Evolutionary conservation across 129 eudicot genomes (phyloP).

Genomic region (Flaveria ramosissima): DNA sequence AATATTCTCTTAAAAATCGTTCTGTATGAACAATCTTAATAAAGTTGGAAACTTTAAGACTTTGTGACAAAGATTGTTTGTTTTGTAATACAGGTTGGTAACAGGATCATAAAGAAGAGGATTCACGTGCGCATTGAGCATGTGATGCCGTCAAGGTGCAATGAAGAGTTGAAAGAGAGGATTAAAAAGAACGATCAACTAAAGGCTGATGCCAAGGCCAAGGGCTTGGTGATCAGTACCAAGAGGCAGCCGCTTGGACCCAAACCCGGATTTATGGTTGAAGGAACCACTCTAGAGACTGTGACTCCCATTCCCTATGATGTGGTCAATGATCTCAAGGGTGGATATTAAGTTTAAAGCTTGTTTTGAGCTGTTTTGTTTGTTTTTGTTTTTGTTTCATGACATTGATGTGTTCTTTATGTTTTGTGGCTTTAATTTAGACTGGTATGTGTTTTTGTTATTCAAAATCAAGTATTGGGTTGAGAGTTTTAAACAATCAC

Average conservation of each 20-base stretch:
- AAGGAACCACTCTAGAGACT: constrained; percentile 78
- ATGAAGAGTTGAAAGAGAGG: constrained; percentile 69
- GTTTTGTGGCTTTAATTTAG: constrained; percentile 15
- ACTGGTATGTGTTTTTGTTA: constrained; percentile 31
- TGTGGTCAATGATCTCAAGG: constrained; percentile 95
- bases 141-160: constrained; percentile 85
- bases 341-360: constrained; percentile 60
- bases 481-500: neutral
- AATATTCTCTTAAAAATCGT: neutral
- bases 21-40: neutral
- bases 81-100: constrained; percentile 53
- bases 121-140: constrained; percentile 91
- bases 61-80: neutral
- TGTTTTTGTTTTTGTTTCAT: constrained; percentile 29
- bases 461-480: neutral
- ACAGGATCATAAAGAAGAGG: constrained; percentile 80
- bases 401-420: constrained; percentile 34
- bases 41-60: neutral
- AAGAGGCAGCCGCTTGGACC: constrained; percentile 91
- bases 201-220: constrained; percentile 83
- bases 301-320: constrained; percentile 95
- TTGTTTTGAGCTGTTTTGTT: constrained; percentile 9
- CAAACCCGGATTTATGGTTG: constrained; percentile 91
- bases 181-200: constrained; percentile 69
- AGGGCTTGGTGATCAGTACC: constrained; percentile 74